Evolutionary conservation across 805 yeast species (phyloP), one percentile per base, ranked within the genome.

Genomic region (Yarrowia sp.): DNA sequence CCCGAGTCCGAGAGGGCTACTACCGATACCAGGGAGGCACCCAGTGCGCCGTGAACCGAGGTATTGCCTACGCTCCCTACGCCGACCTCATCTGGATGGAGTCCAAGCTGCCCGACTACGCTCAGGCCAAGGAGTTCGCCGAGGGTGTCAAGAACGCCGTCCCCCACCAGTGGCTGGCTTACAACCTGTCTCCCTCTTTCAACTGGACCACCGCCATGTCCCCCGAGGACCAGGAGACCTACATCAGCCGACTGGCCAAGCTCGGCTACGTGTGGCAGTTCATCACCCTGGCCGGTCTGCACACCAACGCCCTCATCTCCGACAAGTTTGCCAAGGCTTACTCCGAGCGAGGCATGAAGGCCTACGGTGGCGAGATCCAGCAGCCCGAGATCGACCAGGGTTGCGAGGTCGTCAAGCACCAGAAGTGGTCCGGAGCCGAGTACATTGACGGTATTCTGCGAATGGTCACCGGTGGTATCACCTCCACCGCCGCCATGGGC

Each of bases 1-100:
- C 97, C 75, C 88, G 98, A 79, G 96, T 91, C 71, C 86, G 98
- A 78, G 98, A 94, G 82, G 98, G 98, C 74, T 91, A 90, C 86
- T 94, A 94, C 87, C 87, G 97, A 77, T 93, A 92, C 87, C 83
- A 83, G 75, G 98, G 98, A 75, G 98, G 98, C 74, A 91, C 97
- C 70, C 93, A 91, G 83, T 92, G 97, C 84, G 97, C 98, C 63
- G 90, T 94, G 66, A 94, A 92, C 88, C 88, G 98, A 79, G 98
- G 96, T 70, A 87, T 97, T 76, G 96, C 97, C 38, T 94, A 84
- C 78, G 93, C 97, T 67, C 97, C 97, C 71, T 94, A 89, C 79
- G 92, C 96, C 52, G 98, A 93, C 80, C 84, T 94, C 82, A 88
- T 93, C 74, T 94, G 98, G 98, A 93, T 94, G 98, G 98, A 94